These are phyloP conservation scores for Mesembryanthemum crystallinum DNA, from an alignment of 148 eudicot species.

Conservation along the genomic window DNA sequence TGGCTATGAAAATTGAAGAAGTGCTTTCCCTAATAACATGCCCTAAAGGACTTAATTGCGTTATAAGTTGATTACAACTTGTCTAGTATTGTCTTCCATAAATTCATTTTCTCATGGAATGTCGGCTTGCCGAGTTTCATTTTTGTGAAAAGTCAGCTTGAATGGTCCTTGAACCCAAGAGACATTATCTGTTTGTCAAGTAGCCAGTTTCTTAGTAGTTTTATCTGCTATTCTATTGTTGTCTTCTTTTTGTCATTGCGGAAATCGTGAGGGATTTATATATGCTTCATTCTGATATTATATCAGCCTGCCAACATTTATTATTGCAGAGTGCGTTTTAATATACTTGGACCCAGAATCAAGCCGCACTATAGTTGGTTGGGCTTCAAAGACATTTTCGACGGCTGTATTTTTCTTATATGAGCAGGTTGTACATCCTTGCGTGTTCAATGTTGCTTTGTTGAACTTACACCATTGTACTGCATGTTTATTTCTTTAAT, in stretches of 20 bases:
- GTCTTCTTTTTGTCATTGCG: not conserved
- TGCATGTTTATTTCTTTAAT: slow-evolving; percentile 20
- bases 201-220: not conserved
- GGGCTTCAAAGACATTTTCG: slow-evolving; percentile 85
- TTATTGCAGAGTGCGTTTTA: slow-evolving; percentile 98
- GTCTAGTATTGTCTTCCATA: not conserved
- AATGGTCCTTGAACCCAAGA: not conserved
- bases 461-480: slow-evolving; percentile 11
- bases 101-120: not conserved
- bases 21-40: not conserved
- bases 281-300: slow-evolving; percentile 63
- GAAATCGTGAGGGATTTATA: slow-evolving; percentile 19
- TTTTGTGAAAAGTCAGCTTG: not conserved
- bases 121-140: not conserved
- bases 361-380: slow-evolving; percentile 69
- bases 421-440: slow-evolving; percentile 69
- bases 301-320: slow-evolving; percentile 99
- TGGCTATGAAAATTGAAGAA: not conserved
- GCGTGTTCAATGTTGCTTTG: not conserved
- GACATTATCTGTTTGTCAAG: not conserved
- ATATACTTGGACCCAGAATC: slow-evolving; percentile 97
- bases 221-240: slow-evolving; percentile 5
- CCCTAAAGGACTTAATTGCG: not conserved
- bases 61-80: not conserved
- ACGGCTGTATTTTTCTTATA: slow-evolving; percentile 87